A percentile compares a stretch with the other conserved stretches of the same genome.
These are phyloP conservation scores for Theobroma grandiflorum DNA, from an alignment of 441 rosid species.

Conservation along the genomic window DNA sequence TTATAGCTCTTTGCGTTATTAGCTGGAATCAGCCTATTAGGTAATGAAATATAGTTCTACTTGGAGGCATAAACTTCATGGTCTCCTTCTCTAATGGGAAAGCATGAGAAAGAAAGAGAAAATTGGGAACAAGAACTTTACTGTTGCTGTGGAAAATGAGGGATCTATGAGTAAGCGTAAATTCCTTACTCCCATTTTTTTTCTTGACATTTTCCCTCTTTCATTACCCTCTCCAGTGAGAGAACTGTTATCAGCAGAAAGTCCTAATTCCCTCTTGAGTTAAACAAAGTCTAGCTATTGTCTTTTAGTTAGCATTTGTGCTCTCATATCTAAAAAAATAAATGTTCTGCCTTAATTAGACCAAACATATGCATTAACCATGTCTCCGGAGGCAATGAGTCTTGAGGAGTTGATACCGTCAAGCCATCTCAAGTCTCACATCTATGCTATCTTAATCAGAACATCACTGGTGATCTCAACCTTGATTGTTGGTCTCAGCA, in stretches of 20 bases:
- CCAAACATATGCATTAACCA: conserved; percentile 67
- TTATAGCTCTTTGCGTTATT: not conserved
- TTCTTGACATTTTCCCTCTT: not conserved
- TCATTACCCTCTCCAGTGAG: not conserved
- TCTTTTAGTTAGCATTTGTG: not conserved
- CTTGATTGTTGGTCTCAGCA: conserved; percentile 71
- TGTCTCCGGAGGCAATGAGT: conserved; percentile 93
- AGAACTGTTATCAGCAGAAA: not conserved
- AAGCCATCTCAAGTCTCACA: conserved; percentile 53
- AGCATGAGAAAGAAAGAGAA: not conserved
- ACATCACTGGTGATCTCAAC: conserved; percentile 73
- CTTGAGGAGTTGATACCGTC: conserved; percentile 88
- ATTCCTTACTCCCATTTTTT: not conserved
- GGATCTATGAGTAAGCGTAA: not conserved
- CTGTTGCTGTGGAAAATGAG: not conserved
- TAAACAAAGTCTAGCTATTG: conserved; percentile 7
- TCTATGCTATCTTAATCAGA: conserved; percentile 68
- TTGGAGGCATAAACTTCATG: not conserved
- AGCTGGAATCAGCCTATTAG: not conserved
- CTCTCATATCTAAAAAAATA: not conserved
- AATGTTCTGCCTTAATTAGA: conserved; percentile 35
- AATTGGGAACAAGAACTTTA: not conserved
- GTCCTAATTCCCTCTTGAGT: not conserved
- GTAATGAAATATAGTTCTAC: not conserved
- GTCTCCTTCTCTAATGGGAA: not conserved